Percentiles rank a stretch among this genome's conserved stretches.
Evolutionary conservation across 495 filamentous ascomycete genomes (phyloP).

Genomic region (Aspergillus cavernicola): DNA sequence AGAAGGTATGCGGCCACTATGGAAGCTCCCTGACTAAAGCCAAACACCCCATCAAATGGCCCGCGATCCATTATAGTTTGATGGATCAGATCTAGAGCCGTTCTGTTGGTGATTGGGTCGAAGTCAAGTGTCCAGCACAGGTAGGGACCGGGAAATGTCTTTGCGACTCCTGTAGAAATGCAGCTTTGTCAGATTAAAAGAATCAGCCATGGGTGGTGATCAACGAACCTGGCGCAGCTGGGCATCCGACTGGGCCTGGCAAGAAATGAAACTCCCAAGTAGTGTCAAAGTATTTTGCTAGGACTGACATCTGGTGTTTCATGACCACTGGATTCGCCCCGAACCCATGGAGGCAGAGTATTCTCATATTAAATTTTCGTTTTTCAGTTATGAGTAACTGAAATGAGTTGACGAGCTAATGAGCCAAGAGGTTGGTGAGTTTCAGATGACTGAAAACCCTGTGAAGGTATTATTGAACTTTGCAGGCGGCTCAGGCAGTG

Average conservation of each 20-base stretch:
- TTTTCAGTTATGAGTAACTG: no score
- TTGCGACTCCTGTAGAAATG: not conserved
- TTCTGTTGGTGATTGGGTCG: constrained; percentile 9
- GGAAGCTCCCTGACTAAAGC: constrained; percentile 19
- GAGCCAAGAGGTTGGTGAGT: no score
- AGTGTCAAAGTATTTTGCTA: constrained; percentile 9
- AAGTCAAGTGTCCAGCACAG: constrained; percentile 13
- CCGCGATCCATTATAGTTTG: constrained; percentile 18
- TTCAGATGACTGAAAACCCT: no score
- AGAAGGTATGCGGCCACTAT: constrained; percentile 14
- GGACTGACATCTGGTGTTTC: constrained; percentile 14
- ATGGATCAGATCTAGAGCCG: constrained; percentile 14
- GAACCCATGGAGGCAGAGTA: constrained; percentile 23
- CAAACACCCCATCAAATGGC: constrained; percentile 21
- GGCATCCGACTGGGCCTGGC: constrained; percentile 9
- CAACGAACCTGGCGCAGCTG: not conserved
- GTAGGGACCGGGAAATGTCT: constrained; percentile 14
- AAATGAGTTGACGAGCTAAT: no score
- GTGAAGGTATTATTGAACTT: no score
- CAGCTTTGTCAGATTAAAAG: not conserved
- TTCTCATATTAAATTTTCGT: constrained; percentile 16
- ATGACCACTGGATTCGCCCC: constrained; percentile 16
- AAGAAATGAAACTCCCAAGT: constrained; percentile 21
- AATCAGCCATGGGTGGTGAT: not conserved
- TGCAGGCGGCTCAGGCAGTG: no score